A percentile compares a stretch with the other conserved stretches of the same genome.
Conservation (phyloP, 2,329 filamentous ascomycete genomes). For the Cladobotryum mycophilum region DNA sequence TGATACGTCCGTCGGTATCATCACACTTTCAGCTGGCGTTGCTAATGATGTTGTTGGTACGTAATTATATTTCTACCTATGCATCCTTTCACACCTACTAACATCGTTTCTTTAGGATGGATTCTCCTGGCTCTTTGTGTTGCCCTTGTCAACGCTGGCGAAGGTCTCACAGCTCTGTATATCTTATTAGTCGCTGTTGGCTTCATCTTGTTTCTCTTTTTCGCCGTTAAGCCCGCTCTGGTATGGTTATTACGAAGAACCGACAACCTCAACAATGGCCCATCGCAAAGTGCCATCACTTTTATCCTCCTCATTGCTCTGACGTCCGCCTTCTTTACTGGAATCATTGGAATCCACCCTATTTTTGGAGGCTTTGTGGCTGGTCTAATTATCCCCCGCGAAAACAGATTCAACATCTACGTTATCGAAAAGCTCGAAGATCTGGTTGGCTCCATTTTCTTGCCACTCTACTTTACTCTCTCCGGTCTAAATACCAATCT, state of each 20-base stretch:
- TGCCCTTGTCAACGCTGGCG: constrained; percentile 81
- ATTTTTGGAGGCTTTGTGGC: constrained; percentile 93
- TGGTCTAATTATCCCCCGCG: constrained; percentile 83
- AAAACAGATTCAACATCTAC: constrained; percentile 84
- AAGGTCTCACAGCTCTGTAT: constrained; percentile 75
- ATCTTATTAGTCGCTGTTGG: constrained; percentile 71
- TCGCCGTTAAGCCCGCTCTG: constrained; percentile 66
- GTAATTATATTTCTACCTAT: constrained; percentile 6
- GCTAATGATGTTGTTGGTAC: constrained; percentile 68
- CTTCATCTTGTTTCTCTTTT: constrained; percentile 71
- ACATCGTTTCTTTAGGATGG: constrained; percentile 46
- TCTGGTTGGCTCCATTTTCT: constrained; percentile 72
- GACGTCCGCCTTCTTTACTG: constrained; percentile 76
- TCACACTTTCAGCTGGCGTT: constrained; percentile 83
- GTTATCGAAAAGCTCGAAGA: constrained; percentile 93
- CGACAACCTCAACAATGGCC: constrained; percentile 78
- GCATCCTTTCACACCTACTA: neutral
- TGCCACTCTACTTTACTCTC: constrained; percentile 89
- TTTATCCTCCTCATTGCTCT: constrained; percentile 76
- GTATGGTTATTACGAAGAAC: constrained; percentile 66
- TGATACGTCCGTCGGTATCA: constrained; percentile 75
- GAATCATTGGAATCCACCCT: constrained; percentile 85
- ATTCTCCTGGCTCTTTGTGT: constrained; percentile 89
- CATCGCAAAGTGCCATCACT: constrained; percentile 76
- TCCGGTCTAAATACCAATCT: constrained; percentile 86